These are phyloP conservation scores for Otatea glauca DNA, from an alignment of 176 grass and related monocot genomes.

Conservation along the genomic window DNA sequence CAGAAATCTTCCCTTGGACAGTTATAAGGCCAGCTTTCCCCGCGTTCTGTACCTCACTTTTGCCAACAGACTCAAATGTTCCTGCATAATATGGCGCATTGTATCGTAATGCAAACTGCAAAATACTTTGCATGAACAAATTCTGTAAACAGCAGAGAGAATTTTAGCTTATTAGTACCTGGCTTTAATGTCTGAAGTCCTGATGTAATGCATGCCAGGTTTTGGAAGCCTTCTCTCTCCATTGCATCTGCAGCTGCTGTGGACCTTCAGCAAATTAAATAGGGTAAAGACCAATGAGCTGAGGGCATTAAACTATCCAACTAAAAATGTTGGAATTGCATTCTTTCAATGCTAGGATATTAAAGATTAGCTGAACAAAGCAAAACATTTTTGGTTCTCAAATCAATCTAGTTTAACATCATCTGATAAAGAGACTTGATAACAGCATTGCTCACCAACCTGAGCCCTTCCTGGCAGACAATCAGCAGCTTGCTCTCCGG, in stretches of 20 bases:
- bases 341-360: neutral
- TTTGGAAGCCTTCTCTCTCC: constrained; percentile 83
- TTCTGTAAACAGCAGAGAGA: neutral
- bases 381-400: neutral
- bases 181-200: constrained; percentile 89
- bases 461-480: constrained; percentile 92
- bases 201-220: constrained; percentile 76
- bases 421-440: neutral
- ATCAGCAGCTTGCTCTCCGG: constrained; percentile 73
- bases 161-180: constrained; percentile 46
- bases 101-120: neutral
- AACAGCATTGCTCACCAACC: constrained; percentile 49
- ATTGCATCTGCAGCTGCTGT: constrained; percentile 70
- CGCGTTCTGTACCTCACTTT: constrained; percentile 73
- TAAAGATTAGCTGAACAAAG: neutral
- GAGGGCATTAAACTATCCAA: neutral
- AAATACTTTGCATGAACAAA: neutral
- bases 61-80: constrained; percentile 71
- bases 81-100: constrained; percentile 32
- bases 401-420: neutral
- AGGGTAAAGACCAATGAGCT: neutral
- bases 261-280: constrained; percentile 58
- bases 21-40: constrained; percentile 89
- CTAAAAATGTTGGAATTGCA: neutral
- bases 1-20: constrained; percentile 90